Evolutionary conservation across 2,329 filamentous ascomycete species (phyloP), one percentile per base, ranked within the genome.

Genomic region (Fusarium xyrophilum): DNA sequence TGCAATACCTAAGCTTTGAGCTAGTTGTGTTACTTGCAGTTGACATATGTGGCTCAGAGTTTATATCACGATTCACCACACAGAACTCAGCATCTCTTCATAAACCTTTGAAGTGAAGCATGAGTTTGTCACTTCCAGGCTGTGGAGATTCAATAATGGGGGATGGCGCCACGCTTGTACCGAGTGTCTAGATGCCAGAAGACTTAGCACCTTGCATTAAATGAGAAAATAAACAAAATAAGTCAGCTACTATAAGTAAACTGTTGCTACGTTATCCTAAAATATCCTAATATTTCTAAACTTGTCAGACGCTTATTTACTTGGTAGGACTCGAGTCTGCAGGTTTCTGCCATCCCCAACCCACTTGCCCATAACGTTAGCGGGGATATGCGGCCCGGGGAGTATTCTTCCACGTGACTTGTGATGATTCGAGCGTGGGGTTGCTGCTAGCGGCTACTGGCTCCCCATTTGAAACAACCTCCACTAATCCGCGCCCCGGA

Each of bases 381-480:
- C 36, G 43, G 65, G 56, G 60, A 43, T 57, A 15, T 8, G 23
- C 39, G 39, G 46, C 23, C 46, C 46, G 46, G 23, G 21, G 19
- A 10, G 4, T 4, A 2, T 7, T 10, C 19, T 11, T n/a, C 14
- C 62, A 65, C 62, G 62, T 65, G 62, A 65, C 43, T 23, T 13
- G 0, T 15, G 14, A 44, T 39, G n/a, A 25, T 30, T 42, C 25
- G 12, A 56, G 15, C 53, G 32, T 64, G 17, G 50, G 60, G 40
- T 68, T 42, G 40, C 48, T 33, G 48, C 25, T 51, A 60, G 55
- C 36, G 52, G 55, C 63, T 33, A 33, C 46, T 50, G 64, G 62
- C 56, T 67, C 65, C 59, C 58, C 63, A 65, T 71, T 56, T 51
- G 47, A 63, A 68, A 69, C 53, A 39, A 36, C 50, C 53, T n/a